Evolutionary conservation across 805 yeast species (phyloP), one percentile per base, ranked within the genome.

Genomic region (Candida nemodendra): DNA sequence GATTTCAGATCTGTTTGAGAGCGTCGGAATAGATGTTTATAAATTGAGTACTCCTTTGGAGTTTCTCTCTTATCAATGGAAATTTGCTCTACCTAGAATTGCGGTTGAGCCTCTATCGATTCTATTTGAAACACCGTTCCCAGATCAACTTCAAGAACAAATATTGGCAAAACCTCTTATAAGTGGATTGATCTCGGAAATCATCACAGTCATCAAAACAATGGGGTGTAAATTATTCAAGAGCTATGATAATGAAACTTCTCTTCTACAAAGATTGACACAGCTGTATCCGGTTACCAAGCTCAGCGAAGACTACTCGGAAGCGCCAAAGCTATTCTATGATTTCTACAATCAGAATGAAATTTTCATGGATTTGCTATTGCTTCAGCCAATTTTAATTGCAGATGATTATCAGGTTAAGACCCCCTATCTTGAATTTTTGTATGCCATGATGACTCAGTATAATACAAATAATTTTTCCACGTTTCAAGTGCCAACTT

Each of bases 401-500:
- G 95, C 93, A n/a, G 96, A 89, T 64, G 96, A 89, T 57, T 76
- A 77, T 56, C 81, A 83, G 33, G 80, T 88, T 38, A 82, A 84
- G 57, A 87, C 96, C 0, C 96, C 97, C 2, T 90, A 90, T 58
- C 69, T 90, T 58, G 97, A 90, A 64, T 86, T 86, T 50, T 65
- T 87, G 40, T 90, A 87, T 57, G 88, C 95, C 2, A 74, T 80
- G 37, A 66, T 84, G 68, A 79, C 85, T 46, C 90, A 84, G 57
- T 72, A 68, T 37, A 71, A 68, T 38, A 71, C 68, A 42, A 62
- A 74, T 42, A 80, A 79, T 44, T 42, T 48, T n/a, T 66, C 67
- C 18, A 49, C 61, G 16, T 55, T 69, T n/a, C 37, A 40, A 4
- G 55, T 58, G 35, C 53, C 54, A 17, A 44, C 46, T 4, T 59